Percentiles rank a stretch among this genome's conserved stretches.
These are phyloP conservation scores for Lecanicillium sp. DNA, from an alignment of 2,329 filamentous ascomycete genomes.

Conservation along the genomic window DNA sequence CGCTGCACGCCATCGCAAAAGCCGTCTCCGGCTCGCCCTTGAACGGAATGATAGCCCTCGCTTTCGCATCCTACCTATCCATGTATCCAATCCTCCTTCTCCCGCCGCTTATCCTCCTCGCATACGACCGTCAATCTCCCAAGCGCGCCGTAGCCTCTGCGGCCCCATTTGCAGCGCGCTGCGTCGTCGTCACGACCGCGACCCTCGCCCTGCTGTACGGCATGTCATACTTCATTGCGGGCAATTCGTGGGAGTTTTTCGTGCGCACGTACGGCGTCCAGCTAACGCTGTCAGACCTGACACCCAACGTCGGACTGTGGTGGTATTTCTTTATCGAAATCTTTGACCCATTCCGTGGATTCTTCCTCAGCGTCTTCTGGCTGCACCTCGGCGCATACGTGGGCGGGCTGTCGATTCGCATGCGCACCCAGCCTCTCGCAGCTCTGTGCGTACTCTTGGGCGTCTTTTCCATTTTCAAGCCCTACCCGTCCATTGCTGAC, in stretches of 20 bases:
- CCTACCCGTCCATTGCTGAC: slow-evolving; percentile 89
- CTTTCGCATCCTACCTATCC: slow-evolving; percentile 82
- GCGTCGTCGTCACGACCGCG: slow-evolving; percentile 42
- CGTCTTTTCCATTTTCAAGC: slow-evolving; percentile 91
- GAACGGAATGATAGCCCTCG: slow-evolving; percentile 74
- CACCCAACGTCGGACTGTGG: slow-evolving; percentile 93
- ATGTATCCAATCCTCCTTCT: slow-evolving; percentile 86
- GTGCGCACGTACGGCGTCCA: slow-evolving; percentile 88
- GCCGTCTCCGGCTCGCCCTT: slow-evolving; percentile 66
- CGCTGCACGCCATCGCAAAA: slow-evolving; percentile 74
- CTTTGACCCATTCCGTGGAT: slow-evolving; percentile 95
- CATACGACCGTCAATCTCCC: slow-evolving; percentile 56
- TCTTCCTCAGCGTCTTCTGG: slow-evolving; percentile 98
- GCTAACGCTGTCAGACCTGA: slow-evolving; percentile 81
- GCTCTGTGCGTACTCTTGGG: slow-evolving; percentile 78
- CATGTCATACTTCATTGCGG: slow-evolving; percentile 66
- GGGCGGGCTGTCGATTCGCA: slow-evolving; percentile 71
- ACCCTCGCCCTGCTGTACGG: slow-evolving; percentile 56
- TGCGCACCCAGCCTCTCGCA: slow-evolving; percentile 79
- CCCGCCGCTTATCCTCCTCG: slow-evolving; percentile 71
- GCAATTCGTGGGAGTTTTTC: slow-evolving; percentile 79
- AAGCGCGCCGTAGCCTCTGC: slow-evolving; percentile 26
- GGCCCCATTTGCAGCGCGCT: slow-evolving; percentile 43
- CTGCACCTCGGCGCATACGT: slow-evolving; percentile 88
- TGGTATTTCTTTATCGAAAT: slow-evolving; percentile 99